Percentiles rank a stretch among this genome's conserved stretches.
Conservation (phyloP, 441 rosid species). For the California macrophylla region DNA sequence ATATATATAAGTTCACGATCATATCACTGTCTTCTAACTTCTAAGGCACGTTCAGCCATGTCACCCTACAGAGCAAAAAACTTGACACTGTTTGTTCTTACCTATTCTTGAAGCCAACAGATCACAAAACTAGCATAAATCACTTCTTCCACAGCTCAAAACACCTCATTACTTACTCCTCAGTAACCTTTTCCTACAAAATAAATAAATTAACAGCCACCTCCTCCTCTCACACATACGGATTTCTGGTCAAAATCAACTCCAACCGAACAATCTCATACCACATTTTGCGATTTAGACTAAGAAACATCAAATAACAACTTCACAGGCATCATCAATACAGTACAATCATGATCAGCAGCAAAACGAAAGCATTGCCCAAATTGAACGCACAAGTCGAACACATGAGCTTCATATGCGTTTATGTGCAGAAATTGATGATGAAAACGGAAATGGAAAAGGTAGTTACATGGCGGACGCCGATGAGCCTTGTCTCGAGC, state of each 20-base stretch:
- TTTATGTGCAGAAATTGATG: conserved; percentile 8
- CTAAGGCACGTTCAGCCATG: background rate
- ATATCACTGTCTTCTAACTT: background rate
- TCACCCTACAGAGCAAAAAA: background rate
- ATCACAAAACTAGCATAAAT: background rate
- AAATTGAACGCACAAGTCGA: background rate
- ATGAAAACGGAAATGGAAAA: background rate
- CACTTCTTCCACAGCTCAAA: background rate
- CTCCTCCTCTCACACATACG: background rate
- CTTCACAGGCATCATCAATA: background rate
- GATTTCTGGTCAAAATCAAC: background rate
- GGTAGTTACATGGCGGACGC: conserved; percentile 30
- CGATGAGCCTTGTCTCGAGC: conserved; percentile 37
- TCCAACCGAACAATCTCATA: background rate
- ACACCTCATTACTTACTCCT: background rate
- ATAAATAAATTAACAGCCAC: background rate
- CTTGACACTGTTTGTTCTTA: background rate
- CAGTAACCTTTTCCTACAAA: background rate
- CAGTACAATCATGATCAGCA: background rate
- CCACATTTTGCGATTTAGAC: background rate
- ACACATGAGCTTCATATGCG: background rate
- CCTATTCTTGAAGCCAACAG: background rate
- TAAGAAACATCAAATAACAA: background rate
- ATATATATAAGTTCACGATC: background rate
- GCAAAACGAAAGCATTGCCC: background rate